A percentile compares a stretch with the other conserved stretches of the same genome.
Conservation (phyloP, 768 basidiomycete genomes). For the Auricularia sp. region DNA sequence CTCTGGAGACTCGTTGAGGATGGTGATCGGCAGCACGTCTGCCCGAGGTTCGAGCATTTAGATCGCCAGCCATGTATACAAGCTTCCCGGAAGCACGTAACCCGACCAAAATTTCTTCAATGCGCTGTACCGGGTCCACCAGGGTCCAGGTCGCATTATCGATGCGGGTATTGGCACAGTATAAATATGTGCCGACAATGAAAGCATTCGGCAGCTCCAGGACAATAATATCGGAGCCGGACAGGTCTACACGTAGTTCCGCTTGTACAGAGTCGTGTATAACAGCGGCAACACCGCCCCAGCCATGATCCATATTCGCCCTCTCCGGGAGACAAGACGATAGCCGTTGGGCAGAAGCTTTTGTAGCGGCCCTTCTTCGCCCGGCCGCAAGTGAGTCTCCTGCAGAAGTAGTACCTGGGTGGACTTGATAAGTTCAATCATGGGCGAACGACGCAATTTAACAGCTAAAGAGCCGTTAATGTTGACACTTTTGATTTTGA, state of each 20-base stretch:
- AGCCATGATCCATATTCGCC: background rate
- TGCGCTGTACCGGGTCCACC: background rate
- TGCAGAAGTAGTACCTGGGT: background rate
- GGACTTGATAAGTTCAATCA: background rate
- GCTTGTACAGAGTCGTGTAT: background rate
- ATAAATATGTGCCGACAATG: background rate
- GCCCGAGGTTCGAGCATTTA: background rate
- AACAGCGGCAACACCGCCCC: background rate
- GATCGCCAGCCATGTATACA: background rate
- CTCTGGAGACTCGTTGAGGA: background rate
- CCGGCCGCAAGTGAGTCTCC: background rate
- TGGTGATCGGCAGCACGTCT: background rate
- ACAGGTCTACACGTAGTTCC: background rate
- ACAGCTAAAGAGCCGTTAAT: background rate
- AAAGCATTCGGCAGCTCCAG: background rate
- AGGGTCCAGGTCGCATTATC: background rate
- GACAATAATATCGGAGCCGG: background rate
- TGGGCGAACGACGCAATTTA: background rate
- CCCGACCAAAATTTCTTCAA: background rate
- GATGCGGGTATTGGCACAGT: background rate
- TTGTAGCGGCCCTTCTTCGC: background rate
- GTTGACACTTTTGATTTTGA: background rate
- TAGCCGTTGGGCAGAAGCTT: background rate
- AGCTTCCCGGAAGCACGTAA: background rate
- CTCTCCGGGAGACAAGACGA: background rate